Evolutionary conservation across 768 basidiomycete species (phyloP).

Genomic region (Auricularia sp.): DNA sequence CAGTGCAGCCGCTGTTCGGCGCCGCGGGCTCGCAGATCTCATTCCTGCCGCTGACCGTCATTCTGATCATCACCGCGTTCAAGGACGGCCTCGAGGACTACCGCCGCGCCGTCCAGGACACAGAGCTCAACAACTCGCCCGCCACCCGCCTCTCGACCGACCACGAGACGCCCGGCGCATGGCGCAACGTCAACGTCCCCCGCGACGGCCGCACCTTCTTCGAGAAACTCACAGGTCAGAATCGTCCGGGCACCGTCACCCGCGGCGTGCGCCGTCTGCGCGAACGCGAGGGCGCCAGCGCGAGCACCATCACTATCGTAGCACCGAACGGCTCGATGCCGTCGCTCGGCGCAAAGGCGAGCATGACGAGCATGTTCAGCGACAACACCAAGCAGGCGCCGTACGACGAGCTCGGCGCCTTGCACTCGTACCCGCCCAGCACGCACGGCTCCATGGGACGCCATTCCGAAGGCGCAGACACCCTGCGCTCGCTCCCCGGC

Average conservation of each 20-base stretch:
- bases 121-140: constrained; percentile 91
- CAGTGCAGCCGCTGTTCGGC: constrained; percentile 87
- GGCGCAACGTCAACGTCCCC: constrained; percentile 35
- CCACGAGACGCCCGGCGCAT: constrained; percentile 16
- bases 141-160: constrained; percentile 36
- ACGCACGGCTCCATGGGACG: not conserved
- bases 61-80: constrained; percentile 79
- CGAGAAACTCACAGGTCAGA: constrained; percentile 21
- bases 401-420: not conserved
- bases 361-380: constrained; percentile 8
- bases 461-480: not conserved
- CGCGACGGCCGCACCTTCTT: constrained; percentile 24
- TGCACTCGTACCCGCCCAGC: not conserved
- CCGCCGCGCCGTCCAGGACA: constrained; percentile 76
- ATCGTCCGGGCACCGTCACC: constrained; percentile 20
- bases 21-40: constrained; percentile 74
- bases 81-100: constrained; percentile 97
- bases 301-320: not conserved
- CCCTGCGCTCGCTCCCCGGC: not conserved
- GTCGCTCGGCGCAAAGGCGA: constrained; percentile 20
- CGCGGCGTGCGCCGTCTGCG: constrained; percentile 33
- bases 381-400: constrained; percentile 1
- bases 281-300: constrained; percentile 9
- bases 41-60: constrained; percentile 78
- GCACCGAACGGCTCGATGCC: constrained; percentile 11